Conservation (phyloP, 1,284 basidiomycete genomes). For the Puccinia triticina region DNA sequence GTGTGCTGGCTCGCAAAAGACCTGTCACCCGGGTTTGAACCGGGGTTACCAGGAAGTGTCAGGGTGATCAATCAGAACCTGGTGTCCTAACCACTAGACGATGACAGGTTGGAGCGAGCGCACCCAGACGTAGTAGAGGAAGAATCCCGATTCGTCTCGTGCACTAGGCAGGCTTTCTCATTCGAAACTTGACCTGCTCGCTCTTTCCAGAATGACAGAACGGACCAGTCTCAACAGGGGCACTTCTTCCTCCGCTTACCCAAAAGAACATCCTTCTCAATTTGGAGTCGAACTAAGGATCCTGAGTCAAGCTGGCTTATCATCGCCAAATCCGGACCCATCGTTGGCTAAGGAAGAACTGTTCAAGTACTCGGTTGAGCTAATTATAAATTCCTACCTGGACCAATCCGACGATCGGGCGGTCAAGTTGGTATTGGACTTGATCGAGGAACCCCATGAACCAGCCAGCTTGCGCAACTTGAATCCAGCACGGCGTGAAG, state of each 20-base stretch:
- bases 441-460: not conserved
- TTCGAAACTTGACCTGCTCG: no score
- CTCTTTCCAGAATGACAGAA: not conserved
- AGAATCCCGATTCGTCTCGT: not conserved
- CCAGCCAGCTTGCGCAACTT: not conserved
- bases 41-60: slow-evolving; percentile 47
- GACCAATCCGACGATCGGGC: not conserved
- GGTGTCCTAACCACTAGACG: slow-evolving; percentile 52
- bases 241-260: not conserved
- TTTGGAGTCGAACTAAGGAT: slow-evolving; percentile 16
- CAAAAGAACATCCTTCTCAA: not conserved
- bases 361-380: not conserved
- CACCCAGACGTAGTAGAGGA: no score
- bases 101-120: slow-evolving; percentile 32
- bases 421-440: not conserved
- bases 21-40: slow-evolving; percentile 51
- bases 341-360: slow-evolving; percentile 2
- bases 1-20: not conserved
- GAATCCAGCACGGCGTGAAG: not conserved
- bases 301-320: not conserved
- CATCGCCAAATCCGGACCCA: not conserved
- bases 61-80: slow-evolving; percentile 34
- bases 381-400: not conserved
- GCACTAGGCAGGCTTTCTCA: no score
- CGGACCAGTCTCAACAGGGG: not conserved